Evolutionary conservation across 2,329 filamentous ascomycete species (phyloP).

Genomic region (Penicillium paneum): DNA sequence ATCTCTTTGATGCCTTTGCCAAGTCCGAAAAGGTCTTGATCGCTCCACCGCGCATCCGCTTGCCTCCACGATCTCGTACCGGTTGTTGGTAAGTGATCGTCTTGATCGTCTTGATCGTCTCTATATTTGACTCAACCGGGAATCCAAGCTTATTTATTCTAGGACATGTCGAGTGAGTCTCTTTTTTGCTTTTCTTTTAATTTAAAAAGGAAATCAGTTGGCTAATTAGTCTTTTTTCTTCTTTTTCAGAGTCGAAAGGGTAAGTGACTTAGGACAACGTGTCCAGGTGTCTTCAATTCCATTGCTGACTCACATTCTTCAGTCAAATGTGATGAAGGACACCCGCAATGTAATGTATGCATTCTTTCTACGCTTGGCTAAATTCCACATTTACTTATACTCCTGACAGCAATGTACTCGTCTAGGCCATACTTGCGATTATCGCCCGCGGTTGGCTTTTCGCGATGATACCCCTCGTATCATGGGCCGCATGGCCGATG

Average conservation of each 20-base stretch:
- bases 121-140: not conserved
- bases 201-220: not conserved
- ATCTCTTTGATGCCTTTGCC: constrained; percentile 25
- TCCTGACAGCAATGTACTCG: constrained; percentile 51
- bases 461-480: constrained; percentile 53
- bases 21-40: constrained; percentile 33
- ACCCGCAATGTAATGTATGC: constrained; percentile 54
- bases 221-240: constrained; percentile 12
- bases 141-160: constrained; percentile 15
- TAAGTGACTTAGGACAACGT: constrained; percentile 17
- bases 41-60: constrained; percentile 43
- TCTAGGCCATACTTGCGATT: constrained; percentile 57
- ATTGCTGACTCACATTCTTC: constrained; percentile 19
- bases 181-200: not conserved
- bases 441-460: constrained; percentile 55
- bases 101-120: constrained; percentile 7
- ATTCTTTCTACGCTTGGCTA: constrained; percentile 11
- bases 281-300: not conserved
- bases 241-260: constrained; percentile 41
- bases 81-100: constrained; percentile 49
- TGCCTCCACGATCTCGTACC: constrained; percentile 53
- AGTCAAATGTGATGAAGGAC: constrained; percentile 58
- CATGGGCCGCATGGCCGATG: constrained; percentile 51
- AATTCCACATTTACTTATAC: constrained; percentile 5
- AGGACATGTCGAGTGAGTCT: constrained; percentile 45